Conservation (phyloP, 306 rosid species). For the Lagenaria siceraria region DNA sequence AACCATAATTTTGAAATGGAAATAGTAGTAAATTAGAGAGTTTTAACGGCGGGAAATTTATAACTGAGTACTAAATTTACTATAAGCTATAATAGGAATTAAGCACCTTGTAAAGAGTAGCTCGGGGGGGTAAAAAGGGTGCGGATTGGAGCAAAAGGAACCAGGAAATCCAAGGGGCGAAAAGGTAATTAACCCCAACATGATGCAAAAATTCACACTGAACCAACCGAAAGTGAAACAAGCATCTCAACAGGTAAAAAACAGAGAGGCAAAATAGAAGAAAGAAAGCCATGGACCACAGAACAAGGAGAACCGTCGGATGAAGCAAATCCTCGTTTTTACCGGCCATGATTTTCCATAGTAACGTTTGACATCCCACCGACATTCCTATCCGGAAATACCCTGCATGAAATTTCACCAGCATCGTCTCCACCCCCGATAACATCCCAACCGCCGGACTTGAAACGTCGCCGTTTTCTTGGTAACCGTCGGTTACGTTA, state of each 20-base stretch:
- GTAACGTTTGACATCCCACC: background rate
- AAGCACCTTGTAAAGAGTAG: background rate
- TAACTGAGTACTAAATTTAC: too few relatives aligned
- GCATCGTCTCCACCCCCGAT: background rate
- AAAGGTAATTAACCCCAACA: constrained; percentile 11
- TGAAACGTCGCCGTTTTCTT: background rate
- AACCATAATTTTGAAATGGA: too few relatives aligned
- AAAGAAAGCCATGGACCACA: constrained; percentile 8
- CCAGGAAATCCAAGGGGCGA: constrained; percentile 14
- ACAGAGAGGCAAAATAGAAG: background rate
- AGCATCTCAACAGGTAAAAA: constrained; percentile 1
- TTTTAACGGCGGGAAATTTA: too few relatives aligned
- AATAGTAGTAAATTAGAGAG: too few relatives aligned
- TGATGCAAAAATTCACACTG: constrained; percentile 10
- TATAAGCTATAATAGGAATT: too few relatives aligned
- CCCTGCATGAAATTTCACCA: background rate
- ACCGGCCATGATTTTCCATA: background rate
- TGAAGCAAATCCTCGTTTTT: background rate
- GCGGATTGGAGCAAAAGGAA: constrained; percentile 15
- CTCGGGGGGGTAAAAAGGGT: background rate
- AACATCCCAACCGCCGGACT: background rate
- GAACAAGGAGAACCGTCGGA: background rate
- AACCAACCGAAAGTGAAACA: constrained; percentile 6
- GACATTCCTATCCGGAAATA: background rate
- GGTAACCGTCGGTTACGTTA: background rate